Base-by-base conservation (phyloP, 257 asterid genomes). In the Gentiana dahurica region DNA sequence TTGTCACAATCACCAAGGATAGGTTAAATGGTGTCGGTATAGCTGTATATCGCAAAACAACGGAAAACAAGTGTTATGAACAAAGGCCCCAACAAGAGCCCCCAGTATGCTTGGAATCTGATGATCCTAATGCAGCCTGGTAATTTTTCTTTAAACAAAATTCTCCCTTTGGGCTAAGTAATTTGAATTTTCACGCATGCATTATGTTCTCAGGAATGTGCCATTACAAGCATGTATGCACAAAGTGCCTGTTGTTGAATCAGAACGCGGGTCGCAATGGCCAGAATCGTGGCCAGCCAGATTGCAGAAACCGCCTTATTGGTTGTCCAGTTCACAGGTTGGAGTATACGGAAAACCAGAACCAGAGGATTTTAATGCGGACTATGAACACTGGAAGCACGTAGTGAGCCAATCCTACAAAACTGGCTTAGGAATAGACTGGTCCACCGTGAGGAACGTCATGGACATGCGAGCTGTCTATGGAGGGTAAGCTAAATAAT, bases 401-500 rank as follows among this genome's bases (percentile, higher is more conserved):
- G 98, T 91, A 2, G 93, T 85, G 50, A 71, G 60, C 61, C 85
- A 91, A 64, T 85, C 95, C 3, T 91, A 91, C 63, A 71, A 75
- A 24, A 78, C 61, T 56, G 97, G 97, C 54, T 58, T 91, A 72
- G 98, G 98, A 63, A 83, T 91, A 53, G 75, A 91, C 63, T 91
- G 98, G 98, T 78, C 98, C 49, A 70, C 61, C 15, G 97, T 91
- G 74, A 82, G 98, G 67, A 91, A 91, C 71, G 95, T 63, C 64
- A 91, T 91, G 98, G 98, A 91, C 72, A 87, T 91, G 98, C 87
- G 95, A 65, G 84, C 98, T 43, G 80, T 91, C 68, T 87, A 87
- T 68, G 98, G 98, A 85, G 98, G 98, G 98, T 91, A 78, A 77
- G 84, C 45, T 53, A 36, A 33, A 60, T 56, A 52, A 37, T 55